Evolutionary conservation across 257 asterid genomes (phyloP).

Genomic region (Solanum boliviense): DNA sequence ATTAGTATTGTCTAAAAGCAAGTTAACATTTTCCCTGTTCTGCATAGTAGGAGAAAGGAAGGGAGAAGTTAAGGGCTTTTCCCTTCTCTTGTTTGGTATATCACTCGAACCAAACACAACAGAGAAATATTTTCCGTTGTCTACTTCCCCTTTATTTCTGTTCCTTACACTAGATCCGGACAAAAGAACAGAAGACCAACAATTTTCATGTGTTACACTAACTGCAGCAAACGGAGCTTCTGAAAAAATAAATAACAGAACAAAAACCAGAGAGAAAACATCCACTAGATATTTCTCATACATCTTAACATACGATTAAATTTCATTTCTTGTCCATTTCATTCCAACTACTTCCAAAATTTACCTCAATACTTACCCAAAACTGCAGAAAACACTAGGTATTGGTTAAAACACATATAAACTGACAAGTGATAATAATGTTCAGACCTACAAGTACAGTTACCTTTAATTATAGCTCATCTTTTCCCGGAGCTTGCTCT

Average conservation of each 20-base stretch:
- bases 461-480: constrained; percentile 50
- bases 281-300: background rate
- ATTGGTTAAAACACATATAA: too few relatives aligned
- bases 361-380: too few relatives aligned
- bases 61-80: background rate
- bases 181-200: background rate
- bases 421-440: background rate
- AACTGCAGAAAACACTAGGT: background rate
- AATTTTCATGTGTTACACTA: background rate
- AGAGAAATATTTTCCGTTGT: background rate
- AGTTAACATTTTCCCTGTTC: background rate
- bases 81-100: background rate
- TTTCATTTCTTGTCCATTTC: background rate
- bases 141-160: background rate
- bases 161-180: background rate
- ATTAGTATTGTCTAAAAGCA: background rate
- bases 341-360: background rate
- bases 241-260: background rate
- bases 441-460: background rate
- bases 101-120: background rate
- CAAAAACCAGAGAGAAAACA: background rate
- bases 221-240: background rate
- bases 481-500: constrained; percentile 35
- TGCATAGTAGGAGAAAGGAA: background rate
- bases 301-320: background rate